phyloP scores from a whole-genome alignment of 768 basidiomycete species.

The Lentinula lateritia region DNA sequence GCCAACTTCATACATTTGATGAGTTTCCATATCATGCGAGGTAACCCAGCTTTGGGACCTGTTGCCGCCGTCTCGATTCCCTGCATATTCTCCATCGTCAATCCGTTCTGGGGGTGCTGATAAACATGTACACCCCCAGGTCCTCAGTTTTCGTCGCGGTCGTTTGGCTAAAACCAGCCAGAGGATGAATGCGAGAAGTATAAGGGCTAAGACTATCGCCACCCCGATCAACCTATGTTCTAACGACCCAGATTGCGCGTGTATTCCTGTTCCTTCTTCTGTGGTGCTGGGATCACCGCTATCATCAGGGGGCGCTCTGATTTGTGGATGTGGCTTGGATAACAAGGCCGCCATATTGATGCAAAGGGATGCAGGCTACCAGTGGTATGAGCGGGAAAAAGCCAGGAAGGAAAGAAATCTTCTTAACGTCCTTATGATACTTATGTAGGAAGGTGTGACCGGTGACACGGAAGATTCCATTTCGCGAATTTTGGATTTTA shows the following conservation, averaged over 20 bases:
- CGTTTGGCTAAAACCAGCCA: slow-evolving; percentile 31
- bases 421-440: background rate
- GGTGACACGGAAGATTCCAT: background rate
- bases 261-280: background rate
- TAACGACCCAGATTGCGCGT: slow-evolving; percentile 19
- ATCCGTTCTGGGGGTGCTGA: background rate
- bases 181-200: slow-evolving; percentile 26
- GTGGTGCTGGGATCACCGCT: background rate
- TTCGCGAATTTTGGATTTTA: background rate
- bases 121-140: slow-evolving; percentile 1
- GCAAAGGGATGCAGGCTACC: background rate
- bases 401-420: background rate
- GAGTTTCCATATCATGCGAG: background rate
- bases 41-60: background rate
- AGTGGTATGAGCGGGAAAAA: background rate
- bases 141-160: slow-evolving; percentile 23
- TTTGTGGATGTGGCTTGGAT: background rate
- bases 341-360: background rate
- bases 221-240: slow-evolving; percentile 44
- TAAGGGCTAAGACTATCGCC: slow-evolving; percentile 30
- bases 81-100: background rate
- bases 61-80: background rate
- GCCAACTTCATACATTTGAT: background rate
- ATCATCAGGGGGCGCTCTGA: background rate
- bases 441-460: background rate